Conservation (phyloP, 2,329 filamentous ascomycete species). For the Rhinocladiella mackenziei region DNA sequence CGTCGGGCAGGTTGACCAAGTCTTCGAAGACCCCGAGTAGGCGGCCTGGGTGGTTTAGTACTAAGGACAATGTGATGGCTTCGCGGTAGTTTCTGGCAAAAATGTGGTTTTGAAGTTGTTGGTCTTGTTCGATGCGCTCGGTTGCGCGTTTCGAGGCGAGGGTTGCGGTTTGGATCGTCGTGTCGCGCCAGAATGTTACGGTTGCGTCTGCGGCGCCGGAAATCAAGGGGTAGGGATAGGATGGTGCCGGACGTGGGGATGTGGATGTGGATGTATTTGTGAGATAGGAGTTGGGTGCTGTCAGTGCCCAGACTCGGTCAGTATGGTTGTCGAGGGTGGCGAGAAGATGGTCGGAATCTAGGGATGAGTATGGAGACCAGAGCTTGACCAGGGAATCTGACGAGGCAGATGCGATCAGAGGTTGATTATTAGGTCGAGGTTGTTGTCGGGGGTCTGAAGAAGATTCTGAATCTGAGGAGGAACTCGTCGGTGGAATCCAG, state of each 20-base stretch:
- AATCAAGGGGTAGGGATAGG: constrained; percentile 63
- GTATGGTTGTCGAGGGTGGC: constrained; percentile 95
- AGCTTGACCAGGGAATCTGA: constrained; percentile 95
- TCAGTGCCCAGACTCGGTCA: constrained; percentile 88
- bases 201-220: constrained; percentile 91
- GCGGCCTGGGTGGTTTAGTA: constrained; percentile 88
- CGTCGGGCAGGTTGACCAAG: constrained; percentile 56
- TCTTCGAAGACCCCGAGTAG: constrained; percentile 78
- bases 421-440: constrained; percentile 28
- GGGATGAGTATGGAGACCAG: constrained; percentile 70
- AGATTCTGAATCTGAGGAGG: constrained; percentile 35
- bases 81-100: constrained; percentile 83
- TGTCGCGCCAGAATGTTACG: constrained; percentile 94
- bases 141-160: constrained; percentile 70
- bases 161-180: constrained; percentile 72
- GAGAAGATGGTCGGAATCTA: constrained; percentile 64
- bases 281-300: constrained; percentile 50
- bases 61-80: constrained; percentile 84
- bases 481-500: constrained; percentile 63
- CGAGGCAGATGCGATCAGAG: constrained; percentile 70
- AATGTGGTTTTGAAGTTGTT: constrained; percentile 89
- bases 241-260: constrained; percentile 31
- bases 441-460: constrained; percentile 33
- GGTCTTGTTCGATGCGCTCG: constrained; percentile 85
- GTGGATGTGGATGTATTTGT: constrained; percentile 31